Percentiles rank a stretch among this genome's conserved stretches.
phyloP scores from a whole-genome alignment of 371 early-diverging fungal species.

The Synchytrium microbalum region DNA sequence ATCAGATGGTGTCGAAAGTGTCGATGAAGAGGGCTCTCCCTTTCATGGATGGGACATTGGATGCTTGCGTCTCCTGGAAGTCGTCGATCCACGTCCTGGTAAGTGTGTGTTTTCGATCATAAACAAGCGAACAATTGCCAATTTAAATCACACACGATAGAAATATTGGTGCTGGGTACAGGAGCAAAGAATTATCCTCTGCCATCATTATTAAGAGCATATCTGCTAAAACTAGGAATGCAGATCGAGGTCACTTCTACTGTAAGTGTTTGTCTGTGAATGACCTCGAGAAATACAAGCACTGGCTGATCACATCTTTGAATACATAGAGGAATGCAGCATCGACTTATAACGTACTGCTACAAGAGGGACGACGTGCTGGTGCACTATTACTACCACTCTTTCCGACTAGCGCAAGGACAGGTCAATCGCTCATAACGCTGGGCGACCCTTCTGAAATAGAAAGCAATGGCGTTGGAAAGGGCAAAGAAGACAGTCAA shows the following conservation, averaged over 20 bases:
- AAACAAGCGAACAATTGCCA: background rate
- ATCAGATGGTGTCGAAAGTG: background rate
- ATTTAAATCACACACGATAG: conserved; percentile 9
- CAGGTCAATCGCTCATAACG: conserved; percentile 30
- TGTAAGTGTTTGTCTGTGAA: too few species aligned
- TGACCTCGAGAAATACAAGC: too few species aligned
- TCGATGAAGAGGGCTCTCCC: conserved; percentile 19
- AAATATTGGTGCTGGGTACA: conserved; percentile 42
- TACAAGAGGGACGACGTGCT: conserved; percentile 34
- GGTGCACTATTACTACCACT: conserved; percentile 37
- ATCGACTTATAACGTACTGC: conserved; percentile 40
- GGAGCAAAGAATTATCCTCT: conserved; percentile 27
- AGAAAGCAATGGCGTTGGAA: too few species aligned
- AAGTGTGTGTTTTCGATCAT: background rate
- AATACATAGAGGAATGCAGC: conserved; percentile 39
- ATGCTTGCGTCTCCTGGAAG: conserved; percentile 29
- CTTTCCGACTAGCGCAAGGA: conserved; percentile 38
- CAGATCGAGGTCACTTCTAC: conserved; percentile 36
- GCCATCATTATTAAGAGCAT: conserved; percentile 26
- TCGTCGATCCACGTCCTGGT: conserved; percentile 31
- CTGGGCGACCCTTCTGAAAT: too few species aligned
- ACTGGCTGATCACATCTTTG: too few species aligned
- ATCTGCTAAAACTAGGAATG: conserved; percentile 33
- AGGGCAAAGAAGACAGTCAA: too few species aligned
- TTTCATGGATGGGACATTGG: conserved; percentile 35